phyloP scores from a whole-genome alignment of 257 asterid species.

The Galeopsis tetrahit region DNA sequence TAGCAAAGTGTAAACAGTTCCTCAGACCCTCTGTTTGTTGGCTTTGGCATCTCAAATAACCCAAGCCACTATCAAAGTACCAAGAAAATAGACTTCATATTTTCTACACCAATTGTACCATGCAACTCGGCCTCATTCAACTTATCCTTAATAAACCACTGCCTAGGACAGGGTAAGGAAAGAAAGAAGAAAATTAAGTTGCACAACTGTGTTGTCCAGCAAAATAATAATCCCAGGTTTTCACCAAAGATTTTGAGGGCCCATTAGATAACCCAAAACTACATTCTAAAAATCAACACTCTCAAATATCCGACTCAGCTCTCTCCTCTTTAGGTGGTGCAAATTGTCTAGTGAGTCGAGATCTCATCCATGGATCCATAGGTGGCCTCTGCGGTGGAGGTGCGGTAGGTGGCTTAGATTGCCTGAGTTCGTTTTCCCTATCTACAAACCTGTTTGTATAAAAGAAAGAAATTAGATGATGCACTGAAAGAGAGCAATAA shows the following conservation, averaged over 20 bases:
- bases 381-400: slow-evolving; percentile 73
- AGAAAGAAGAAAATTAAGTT: not conserved
- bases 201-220: not conserved
- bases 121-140: not conserved
- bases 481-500: not conserved
- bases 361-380: slow-evolving; percentile 93
- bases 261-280: not conserved
- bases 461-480: not conserved
- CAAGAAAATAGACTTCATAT: not conserved
- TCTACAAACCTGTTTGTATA: slow-evolving; percentile 72
- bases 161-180: not conserved
- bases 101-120: not conserved
- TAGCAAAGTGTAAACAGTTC: not conserved
- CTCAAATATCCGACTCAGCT: slow-evolving; percentile 51
- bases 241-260: not conserved
- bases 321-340: slow-evolving; percentile 84
- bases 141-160: not conserved
- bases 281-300: not conserved
- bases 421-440: slow-evolving; percentile 92
- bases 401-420: slow-evolving; percentile 80
- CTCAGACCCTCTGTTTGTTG: not conserved
- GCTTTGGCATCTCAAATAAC: not conserved
- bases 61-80: not conserved
- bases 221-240: not conserved
- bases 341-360: slow-evolving; percentile 80